Percentiles rank a stretch among this genome's conserved stretches.
phyloP scores from a whole-genome alignment of 2,329 filamentous ascomycete genomes.

The Sporothrix globosa region DNA sequence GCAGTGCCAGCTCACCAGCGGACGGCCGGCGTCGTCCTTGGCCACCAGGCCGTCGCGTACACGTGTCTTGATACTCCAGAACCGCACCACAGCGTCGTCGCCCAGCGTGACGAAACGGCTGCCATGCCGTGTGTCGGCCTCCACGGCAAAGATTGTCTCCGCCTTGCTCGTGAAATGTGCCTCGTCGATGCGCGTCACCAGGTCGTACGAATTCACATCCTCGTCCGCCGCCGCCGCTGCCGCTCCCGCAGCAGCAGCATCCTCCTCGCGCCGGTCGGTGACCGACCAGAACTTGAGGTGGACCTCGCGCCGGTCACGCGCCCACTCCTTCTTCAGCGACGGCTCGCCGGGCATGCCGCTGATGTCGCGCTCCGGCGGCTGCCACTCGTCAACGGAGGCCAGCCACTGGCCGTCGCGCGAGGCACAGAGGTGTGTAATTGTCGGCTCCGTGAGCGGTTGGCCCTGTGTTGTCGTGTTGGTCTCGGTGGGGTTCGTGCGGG shows the following conservation, averaged over 20 bases:
- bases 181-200: conserved; percentile 80
- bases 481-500: conserved; percentile 84
- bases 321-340: conserved; percentile 48
- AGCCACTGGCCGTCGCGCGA: conserved; percentile 86
- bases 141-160: conserved; percentile 70
- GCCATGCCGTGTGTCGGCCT: conserved; percentile 64
- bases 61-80: conserved; percentile 78
- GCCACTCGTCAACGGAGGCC: conserved; percentile 90
- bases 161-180: conserved; percentile 68
- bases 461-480: conserved; percentile 74
- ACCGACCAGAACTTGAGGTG: conserved; percentile 90
- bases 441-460: conserved; percentile 73
- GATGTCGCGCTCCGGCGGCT: conserved; percentile 70
- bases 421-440: conserved; percentile 73
- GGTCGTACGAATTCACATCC: conserved; percentile 57
- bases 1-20: conserved; percentile 75
- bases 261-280: conserved; percentile 46
- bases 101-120: conserved; percentile 83
- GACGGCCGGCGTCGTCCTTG: conserved; percentile 58
- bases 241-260: not conserved
- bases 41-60: conserved; percentile 69
- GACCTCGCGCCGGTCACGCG: conserved; percentile 66
- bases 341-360: conserved; percentile 56
- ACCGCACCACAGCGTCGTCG: conserved; percentile 72
- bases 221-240: not conserved